Percentiles rank a stretch among this genome's conserved stretches.
These are phyloP conservation scores for Tolypocladium pustulatum DNA, from an alignment of 2,329 filamentous ascomycete species.

Conservation along the genomic window DNA sequence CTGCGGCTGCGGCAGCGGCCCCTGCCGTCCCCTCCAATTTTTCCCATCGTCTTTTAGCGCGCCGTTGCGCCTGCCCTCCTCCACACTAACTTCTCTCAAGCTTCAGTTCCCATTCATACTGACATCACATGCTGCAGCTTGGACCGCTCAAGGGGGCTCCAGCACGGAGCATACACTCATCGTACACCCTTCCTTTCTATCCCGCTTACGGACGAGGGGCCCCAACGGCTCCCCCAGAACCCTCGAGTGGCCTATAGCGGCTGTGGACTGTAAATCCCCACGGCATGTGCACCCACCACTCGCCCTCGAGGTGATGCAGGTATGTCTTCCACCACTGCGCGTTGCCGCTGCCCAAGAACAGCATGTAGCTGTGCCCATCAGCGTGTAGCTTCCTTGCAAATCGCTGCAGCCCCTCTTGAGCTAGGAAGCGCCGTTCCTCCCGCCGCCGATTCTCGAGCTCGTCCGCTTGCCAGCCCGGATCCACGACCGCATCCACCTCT, in stretches of 20 bases:
- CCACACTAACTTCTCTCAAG: neutral
- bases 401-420: constrained; percentile 9
- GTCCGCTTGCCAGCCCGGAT: constrained; percentile 15
- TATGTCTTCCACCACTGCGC: constrained; percentile 15
- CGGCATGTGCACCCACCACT: constrained; percentile 17
- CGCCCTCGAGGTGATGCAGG: constrained; percentile 13
- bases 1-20: neutral
- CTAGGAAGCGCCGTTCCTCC: constrained; percentile 9
- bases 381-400: constrained; percentile 11
- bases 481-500: constrained; percentile 14
- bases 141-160: neutral
- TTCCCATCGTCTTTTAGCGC: neutral
- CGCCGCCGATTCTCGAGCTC: constrained; percentile 11
- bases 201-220: too few relatives aligned
- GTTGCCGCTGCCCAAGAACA: constrained; percentile 15
- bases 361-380: constrained; percentile 12
- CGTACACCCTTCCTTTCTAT: too few relatives aligned
- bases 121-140: neutral
- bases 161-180: neutral
- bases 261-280: constrained; percentile 13
- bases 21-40: neutral
- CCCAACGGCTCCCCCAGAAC: neutral
- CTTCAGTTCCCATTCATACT: neutral
- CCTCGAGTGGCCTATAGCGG: constrained; percentile 2
- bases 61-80: neutral